Evolutionary conservation across 116 monocot genomes (phyloP).

Genomic region (Papilionanthe hybrid): DNA sequence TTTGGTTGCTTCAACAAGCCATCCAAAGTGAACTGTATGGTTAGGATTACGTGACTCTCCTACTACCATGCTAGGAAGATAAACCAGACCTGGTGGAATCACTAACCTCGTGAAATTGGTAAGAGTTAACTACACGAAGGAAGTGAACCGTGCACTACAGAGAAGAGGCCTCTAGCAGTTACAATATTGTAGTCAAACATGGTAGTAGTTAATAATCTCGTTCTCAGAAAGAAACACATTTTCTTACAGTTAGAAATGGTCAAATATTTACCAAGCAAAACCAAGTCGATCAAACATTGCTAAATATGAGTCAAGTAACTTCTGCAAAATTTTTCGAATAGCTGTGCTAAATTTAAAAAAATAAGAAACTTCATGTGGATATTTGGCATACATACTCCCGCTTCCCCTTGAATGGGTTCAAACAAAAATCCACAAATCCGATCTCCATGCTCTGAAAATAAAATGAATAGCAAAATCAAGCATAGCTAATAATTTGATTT

Average conservation of each 20-base stretch:
- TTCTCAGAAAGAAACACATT: background rate
- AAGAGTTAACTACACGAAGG: background rate
- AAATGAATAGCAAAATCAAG: background rate
- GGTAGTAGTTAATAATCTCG: background rate
- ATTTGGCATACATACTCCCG: conserved; percentile 67
- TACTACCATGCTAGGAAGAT: background rate
- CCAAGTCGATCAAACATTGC: background rate
- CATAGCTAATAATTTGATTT: background rate
- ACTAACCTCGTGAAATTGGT: background rate
- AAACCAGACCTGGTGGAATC: background rate
- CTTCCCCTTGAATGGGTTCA: conserved; percentile 99
- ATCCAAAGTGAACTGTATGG: background rate
- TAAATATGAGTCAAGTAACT: background rate
- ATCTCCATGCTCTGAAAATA: conserved; percentile 71
- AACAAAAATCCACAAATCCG: conserved; percentile 84
- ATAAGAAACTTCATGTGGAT: conserved; percentile 14
- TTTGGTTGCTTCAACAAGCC: background rate
- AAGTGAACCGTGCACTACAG: background rate
- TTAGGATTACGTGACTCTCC: background rate
- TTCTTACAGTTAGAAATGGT: background rate
- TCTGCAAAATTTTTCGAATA: background rate
- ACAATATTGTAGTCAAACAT: background rate
- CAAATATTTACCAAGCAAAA: background rate
- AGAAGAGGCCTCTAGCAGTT: background rate
- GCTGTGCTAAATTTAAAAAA: conserved; percentile 5